These are phyloP conservation scores for Angomonas deanei DNA, from an alignment of 208 protist genomes.

Conservation along the genomic window DNA sequence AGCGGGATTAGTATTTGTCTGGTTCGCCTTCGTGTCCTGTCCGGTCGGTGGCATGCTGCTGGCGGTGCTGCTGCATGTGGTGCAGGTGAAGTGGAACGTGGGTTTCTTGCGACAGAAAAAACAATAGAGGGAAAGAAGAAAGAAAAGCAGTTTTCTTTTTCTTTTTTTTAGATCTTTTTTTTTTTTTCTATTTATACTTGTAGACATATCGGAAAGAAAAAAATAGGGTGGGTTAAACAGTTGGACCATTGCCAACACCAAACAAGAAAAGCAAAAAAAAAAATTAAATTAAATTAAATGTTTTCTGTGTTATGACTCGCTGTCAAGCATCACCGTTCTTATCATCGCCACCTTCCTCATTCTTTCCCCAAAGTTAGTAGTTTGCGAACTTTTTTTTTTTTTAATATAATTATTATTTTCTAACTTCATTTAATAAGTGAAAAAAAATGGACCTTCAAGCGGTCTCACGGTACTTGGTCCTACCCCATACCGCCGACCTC, in stretches of 20 bases:
- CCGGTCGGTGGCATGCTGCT: slow-evolving; percentile 41
- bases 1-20: slow-evolving; percentile 57
- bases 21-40: slow-evolving; percentile 41
- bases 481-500: slow-evolving; percentile 14
- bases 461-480: slow-evolving; percentile 47
- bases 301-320: no score
- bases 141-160: slow-evolving; percentile 1
- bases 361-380: no score
- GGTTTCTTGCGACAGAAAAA: slow-evolving; percentile 16
- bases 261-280: no score
- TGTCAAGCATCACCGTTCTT: no score
- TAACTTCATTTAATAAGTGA: background rate
- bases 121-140: slow-evolving; percentile 5
- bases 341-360: no score
- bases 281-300: no score
- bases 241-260: no score
- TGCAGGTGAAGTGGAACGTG: slow-evolving; percentile 63
- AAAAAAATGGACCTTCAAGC: slow-evolving; percentile 54
- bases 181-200: slow-evolving; percentile 5
- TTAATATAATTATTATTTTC: background rate
- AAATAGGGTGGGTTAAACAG: no score
- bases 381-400: slow-evolving; percentile 18
- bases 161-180: slow-evolving; percentile 3
- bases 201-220: no score
- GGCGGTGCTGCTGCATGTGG: slow-evolving; percentile 48